Conservation (phyloP, 306 rosid species). For the Ziziphus jujuba region DNA sequence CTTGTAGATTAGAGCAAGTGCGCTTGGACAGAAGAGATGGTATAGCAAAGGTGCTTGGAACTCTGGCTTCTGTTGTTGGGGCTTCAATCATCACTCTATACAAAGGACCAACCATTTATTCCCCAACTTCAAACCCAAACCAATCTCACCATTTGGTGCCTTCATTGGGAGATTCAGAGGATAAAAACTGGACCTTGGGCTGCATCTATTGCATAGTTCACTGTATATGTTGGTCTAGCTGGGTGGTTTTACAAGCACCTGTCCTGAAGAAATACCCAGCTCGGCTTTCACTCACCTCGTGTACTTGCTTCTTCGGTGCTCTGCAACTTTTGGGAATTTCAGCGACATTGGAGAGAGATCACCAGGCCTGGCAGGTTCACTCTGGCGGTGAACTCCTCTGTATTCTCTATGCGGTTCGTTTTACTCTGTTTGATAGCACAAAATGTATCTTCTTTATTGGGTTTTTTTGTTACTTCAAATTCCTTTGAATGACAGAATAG, state of each 20-base stretch:
- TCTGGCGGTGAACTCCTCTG: slow-evolving; percentile 41
- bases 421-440: not conserved
- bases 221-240: slow-evolving; percentile 67
- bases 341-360: slow-evolving; percentile 35
- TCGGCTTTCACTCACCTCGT: slow-evolving; percentile 45
- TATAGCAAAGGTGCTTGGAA: slow-evolving; percentile 74
- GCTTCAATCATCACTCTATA: slow-evolving; percentile 65
- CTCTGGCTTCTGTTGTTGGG: slow-evolving; percentile 68
- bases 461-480: no score
- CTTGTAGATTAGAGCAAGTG: slow-evolving; percentile 61
- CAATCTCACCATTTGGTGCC: slow-evolving; percentile 16
- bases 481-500: slow-evolving; percentile 2
- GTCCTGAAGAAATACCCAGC: slow-evolving; percentile 45
- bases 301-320: slow-evolving; percentile 54
- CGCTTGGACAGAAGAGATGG: slow-evolving; percentile 54
- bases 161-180: slow-evolving; percentile 38
- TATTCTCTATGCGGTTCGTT: slow-evolving; percentile 9
- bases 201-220: slow-evolving; percentile 61
- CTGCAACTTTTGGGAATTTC: slow-evolving; percentile 44
- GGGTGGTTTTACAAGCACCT: slow-evolving; percentile 62
- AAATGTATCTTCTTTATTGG: not conserved
- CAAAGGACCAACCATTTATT: slow-evolving; percentile 69
- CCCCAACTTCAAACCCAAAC: slow-evolving; percentile 35
- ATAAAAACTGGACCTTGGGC: slow-evolving; percentile 62
- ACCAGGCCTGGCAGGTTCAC: slow-evolving; percentile 45